Base-by-base conservation (phyloP, 106 monocot genomes). In the Apostasia shenzhenica region DNA sequence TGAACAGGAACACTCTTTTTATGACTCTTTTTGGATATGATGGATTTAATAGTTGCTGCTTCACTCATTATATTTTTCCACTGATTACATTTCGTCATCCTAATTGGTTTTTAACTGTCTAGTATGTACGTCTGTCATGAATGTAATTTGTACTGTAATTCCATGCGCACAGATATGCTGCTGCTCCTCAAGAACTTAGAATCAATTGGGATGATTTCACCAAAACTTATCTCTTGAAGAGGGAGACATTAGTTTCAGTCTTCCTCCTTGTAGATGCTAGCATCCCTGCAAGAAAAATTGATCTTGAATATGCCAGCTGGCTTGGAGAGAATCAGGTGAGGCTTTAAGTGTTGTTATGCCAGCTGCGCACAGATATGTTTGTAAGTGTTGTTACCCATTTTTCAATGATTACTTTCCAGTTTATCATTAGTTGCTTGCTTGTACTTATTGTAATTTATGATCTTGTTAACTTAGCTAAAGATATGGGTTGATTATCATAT, bases 281-380 rank as follows among this genome's bases (percentile, higher is more conserved):
- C 59, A 75, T 75, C 68, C 75, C 75, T 68, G 59, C 75, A 45
- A 97, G 92, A 75, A 89, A 89, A 75, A 92, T 92, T 65, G 92
- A 97, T 80, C 82, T 97, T 47, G 84, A 92, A 75, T 92, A 92
- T 70, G 92, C 92, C 44, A 83, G 92, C 57, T 97, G 97, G 97
- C 86, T 97, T 43, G 92, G 92, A 4, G 75, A 81, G 64, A 82
- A 97, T 78, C 80, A 89, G 89, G 95, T 91, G 77, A 62, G 43
- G 41, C 14, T 61, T 49, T 57, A 14, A 41, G 45, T 48, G n/a
- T n/a, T n/a, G n/a, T n/a, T n/a, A n/a, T n/a, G n/a, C n/a, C n/a
- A n/a, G n/a, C n/a, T n/a, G n/a, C n/a, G n/a, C n/a, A n/a, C n/a
- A n/a, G n/a, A n/a, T n/a, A n/a, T n/a, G n/a, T n/a, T 26, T 26